These are phyloP conservation scores for Metarhizium brunneum DNA, from an alignment of 2,329 filamentous ascomycete species.

Conservation along the genomic window DNA sequence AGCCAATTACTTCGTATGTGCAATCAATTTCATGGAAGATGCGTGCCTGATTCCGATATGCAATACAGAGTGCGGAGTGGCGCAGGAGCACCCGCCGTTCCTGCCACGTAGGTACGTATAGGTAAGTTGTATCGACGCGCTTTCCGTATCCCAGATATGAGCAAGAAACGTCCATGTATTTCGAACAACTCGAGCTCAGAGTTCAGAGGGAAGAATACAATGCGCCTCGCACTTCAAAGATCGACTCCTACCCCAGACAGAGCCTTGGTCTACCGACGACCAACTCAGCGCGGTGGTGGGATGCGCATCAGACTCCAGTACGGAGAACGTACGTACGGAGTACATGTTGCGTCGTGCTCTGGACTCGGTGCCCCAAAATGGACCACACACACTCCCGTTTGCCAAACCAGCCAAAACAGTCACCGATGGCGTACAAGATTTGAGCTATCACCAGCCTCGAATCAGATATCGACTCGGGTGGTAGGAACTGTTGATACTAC, in stretches of 20 bases:
- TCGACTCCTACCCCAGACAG: too few relatives aligned
- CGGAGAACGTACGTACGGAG: too few relatives aligned
- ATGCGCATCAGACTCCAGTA: too few relatives aligned
- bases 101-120: too few relatives aligned
- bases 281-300: too few relatives aligned
- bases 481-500: not conserved
- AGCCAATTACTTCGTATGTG: not conserved
- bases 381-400: not conserved
- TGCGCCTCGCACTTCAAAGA: too few relatives aligned
- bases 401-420: not conserved
- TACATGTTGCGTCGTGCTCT: too few relatives aligned
- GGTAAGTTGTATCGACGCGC: too few relatives aligned
- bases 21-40: not conserved
- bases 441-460: not conserved
- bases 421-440: not conserved
- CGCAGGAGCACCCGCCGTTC: not conserved
- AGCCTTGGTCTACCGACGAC: too few relatives aligned
- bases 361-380: not conserved
- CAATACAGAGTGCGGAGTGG: not conserved
- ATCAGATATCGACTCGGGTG: not conserved
- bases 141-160: not conserved
- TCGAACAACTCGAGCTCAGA: too few relatives aligned
- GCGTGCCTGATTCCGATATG: not conserved
- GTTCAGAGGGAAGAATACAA: too few relatives aligned
- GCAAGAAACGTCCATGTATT: not conserved